Conservation (phyloP, 495 filamentous ascomycete species). For the Corynascus novoguineensis region DNA sequence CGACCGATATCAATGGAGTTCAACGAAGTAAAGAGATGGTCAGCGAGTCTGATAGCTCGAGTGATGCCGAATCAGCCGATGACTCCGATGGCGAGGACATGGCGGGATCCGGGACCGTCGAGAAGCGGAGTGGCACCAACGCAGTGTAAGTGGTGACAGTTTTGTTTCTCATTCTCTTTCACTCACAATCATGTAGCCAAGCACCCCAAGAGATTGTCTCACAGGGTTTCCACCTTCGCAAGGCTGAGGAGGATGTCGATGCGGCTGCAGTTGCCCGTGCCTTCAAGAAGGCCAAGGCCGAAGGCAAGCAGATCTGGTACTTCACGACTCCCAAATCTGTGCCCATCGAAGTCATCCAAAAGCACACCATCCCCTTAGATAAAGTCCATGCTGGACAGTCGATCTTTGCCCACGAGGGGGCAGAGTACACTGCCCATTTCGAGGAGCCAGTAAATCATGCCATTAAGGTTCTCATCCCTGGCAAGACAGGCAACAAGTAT, state of each 20-base stretch:
- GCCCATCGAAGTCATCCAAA: conserved; percentile 44
- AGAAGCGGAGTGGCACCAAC: conserved; percentile 25
- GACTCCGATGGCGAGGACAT: conserved; percentile 28
- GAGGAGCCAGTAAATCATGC: conserved; percentile 33
- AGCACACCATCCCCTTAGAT: conserved; percentile 40
- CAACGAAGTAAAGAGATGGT: conserved; percentile 22
- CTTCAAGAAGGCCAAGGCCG: conserved; percentile 39
- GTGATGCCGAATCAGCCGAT: conserved; percentile 7
- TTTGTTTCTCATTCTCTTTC: not conserved
- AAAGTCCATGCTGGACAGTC: conserved; percentile 32
- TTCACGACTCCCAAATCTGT: conserved; percentile 46
- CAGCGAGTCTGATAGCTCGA: conserved; percentile 23
- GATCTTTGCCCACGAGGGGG: conserved; percentile 38
- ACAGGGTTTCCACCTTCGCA: conserved; percentile 30
- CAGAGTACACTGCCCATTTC: conserved; percentile 34
- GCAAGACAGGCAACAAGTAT: conserved; percentile 37
- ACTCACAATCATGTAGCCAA: conserved; percentile 17
- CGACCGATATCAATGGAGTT: not conserved
- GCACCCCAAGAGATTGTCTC: conserved; percentile 21
- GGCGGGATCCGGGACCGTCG: conserved; percentile 19
- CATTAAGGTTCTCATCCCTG: conserved; percentile 43
- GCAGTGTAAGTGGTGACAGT: conserved; percentile 15
- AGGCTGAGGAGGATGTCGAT: conserved; percentile 29
- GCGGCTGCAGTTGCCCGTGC: conserved; percentile 34
- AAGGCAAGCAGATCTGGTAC: conserved; percentile 49